Conservation (phyloP, 345 rosid species). For the Clarkia xantiana region DNA sequence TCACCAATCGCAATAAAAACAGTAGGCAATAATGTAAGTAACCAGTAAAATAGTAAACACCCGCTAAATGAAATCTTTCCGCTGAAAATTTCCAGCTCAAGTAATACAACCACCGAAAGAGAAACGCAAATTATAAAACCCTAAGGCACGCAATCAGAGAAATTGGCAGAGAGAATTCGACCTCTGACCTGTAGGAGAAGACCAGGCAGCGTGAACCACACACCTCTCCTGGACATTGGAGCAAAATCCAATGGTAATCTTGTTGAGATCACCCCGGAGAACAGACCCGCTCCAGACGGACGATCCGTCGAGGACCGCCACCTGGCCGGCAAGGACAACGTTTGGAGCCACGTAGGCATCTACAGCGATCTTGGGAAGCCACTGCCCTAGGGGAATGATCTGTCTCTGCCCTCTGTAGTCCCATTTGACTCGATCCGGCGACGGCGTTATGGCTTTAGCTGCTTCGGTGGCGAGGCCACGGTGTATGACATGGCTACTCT, state of each 20-base stretch:
- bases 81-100: not conserved
- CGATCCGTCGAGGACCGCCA: conserved; percentile 68
- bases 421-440: conserved; percentile 82
- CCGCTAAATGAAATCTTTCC: not conserved
- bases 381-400: conserved; percentile 86
- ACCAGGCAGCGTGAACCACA: conserved; percentile 94
- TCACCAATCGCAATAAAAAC: too few species aligned
- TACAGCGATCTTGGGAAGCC: conserved; percentile 91
- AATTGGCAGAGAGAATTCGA: not conserved
- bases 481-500: conserved; percentile 8
- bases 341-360: conserved; percentile 93
- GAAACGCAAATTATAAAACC: not conserved
- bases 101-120: not conserved
- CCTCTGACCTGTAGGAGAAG: conserved; percentile 73
- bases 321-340: conserved; percentile 88
- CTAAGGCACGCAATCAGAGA: not conserved
- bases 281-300: conserved; percentile 91
- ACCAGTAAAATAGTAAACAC: too few species aligned
- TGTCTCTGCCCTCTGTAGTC: conserved; percentile 92
- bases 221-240: conserved; percentile 89
- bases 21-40: too few species aligned
- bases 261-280: conserved; percentile 93
- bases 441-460: conserved; percentile 39
- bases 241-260: conserved; percentile 82
- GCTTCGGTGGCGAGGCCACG: conserved; percentile 24